Base-by-base conservation (phyloP, 2,329 filamentous ascomycete species). In the Bipolaris cookei region DNA sequence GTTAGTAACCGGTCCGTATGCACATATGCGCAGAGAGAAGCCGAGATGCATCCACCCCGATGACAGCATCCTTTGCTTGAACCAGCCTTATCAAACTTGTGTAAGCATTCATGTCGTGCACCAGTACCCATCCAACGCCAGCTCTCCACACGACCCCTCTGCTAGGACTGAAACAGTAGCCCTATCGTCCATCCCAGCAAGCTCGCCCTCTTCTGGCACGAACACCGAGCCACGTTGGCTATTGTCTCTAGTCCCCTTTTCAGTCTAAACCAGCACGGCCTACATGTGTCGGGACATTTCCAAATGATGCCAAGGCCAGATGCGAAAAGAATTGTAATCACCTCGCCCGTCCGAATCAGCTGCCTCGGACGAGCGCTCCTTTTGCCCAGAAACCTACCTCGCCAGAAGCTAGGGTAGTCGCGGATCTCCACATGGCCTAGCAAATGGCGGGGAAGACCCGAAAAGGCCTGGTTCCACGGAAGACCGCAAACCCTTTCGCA, bases 161-260 rank as follows among this genome's bases (percentile, higher is more conserved):
- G 38, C 70, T 72, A 71, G 50, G 38, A 60, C 61, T 10, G 51
- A 71, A 56, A 10, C 20, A 61, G 68, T 37, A 69, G 56, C 50
- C 64, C 62, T 59, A 54, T 45, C 30, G 45, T 41, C 57, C 58
- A 54, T 54, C 54, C 58, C 43, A 59, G 45, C 34, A 23, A 44
- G 30, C 61, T 75, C 73, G 73, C 71, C 66, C 70, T 72, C 73
- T 72, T 60, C 75, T 76, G 61, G 69, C 74, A 73, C 74, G 75
- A 76, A 62, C 55, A 41, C 48, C 54, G 41, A 32, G 34, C 25
- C 53, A 49, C 56, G 25, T 42, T 38, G 45, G 21, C 11, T 34
- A 38, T 23, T 20, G 48, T 41, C 18, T 14, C 46, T 54, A n/a
- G 48, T 49, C 43, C 39, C 51, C 28, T 28, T 23, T 16, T 28